Evolutionary conservation across 176 grass and related monocot genomes (phyloP), one percentile per base, ranked within the genome.

Genomic region (Carex myosuroides): DNA sequence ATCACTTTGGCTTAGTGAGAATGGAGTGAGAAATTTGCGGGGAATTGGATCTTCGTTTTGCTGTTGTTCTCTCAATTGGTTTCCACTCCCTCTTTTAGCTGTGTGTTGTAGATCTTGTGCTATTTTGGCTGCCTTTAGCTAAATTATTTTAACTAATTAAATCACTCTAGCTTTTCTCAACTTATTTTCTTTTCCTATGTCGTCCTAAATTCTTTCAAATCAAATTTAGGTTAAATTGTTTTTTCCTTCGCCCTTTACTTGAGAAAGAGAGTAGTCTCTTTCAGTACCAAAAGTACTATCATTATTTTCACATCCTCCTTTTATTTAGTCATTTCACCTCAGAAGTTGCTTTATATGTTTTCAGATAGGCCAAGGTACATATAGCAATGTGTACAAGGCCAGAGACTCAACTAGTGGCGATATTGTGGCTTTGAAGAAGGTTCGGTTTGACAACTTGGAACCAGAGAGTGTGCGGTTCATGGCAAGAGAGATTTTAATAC

Each of bases 341-440:
- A 33, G 13, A 55, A 77, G 7, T 75, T 78, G 52, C 24, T 30
- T 57, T 56, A 26, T 78, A 17, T 83, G 24, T 83, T 68, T 39
- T 60, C 72, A 94, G 92, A 94, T 94, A 84, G 92, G 92, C 21
- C 90, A 91, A 88, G 92, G 92, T 64, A 94, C 92, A 52, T 94
- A 94, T 88, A 94, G 92, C 87, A 94, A 94, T 72, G 92, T 94
- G 83, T 94, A 94, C 87, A 94, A 94, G 89, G 92, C 90, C 46
- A 85, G 92, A 57, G 92, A 94, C 68, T 88, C 86, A 72, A 65
- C 82, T 84, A 91, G 73, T 82, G 87, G 87, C 74, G 81, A 91
- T 85, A 90, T 94, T 88, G 93, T 94, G 88, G 93, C 93, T 73
- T 64, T 94, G 44, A 94, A 94, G 88, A 94, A 94, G 88, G 93